Base-by-base conservation (phyloP, 768 basidiomycete species). In the Punctularia strigosozonata region DNA sequence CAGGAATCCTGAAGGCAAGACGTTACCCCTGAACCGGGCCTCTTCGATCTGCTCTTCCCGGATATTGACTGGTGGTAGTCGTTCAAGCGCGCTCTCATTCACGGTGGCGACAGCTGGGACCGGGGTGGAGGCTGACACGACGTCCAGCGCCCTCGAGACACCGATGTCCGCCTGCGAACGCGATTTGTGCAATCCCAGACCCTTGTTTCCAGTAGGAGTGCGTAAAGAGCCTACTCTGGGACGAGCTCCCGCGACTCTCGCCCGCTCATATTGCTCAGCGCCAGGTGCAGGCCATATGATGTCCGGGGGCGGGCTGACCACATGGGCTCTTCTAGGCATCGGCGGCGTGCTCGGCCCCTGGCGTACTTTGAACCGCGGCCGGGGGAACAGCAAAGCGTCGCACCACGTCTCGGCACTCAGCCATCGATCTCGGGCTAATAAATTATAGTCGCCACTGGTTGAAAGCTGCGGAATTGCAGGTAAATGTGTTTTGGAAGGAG, bases 381-480 rank as follows among this genome's bases (percentile, higher is more conserved):
- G 71, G 3, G 85, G 85, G 40, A 86, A 78, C 19, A 87, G 55
- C 6, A 87, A 49, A 1, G 82, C 83, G 45, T 87, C 82, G 56
- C 84, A 88, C 81, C 83, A 85, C 14, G 78, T 76, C 58, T 86
- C 81, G 0, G 81, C 72, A 2, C 76, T 72, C 2, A 85, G 50
- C 80, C 80, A 85, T 5, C 75, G 63, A 22, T 81, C 76, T n/a
- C n/a, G n/a, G n/a, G n/a, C n/a, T n/a, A n/a, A n/a, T n/a, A n/a
- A n/a, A n/a, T n/a, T n/a, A n/a, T n/a, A n/a, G n/a, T n/a, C n/a
- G n/a, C n/a, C n/a, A n/a, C n/a, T n/a, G n/a, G n/a, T n/a, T n/a
- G n/a, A n/a, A n/a, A n/a, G n/a, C n/a, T n/a, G n/a, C n/a, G n/a
- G n/a, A n/a, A n/a, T n/a, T n/a, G n/a, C n/a, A n/a, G n/a, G n/a